Evolutionary conservation across 495 filamentous ascomycete species (phyloP), one percentile per base, ranked within the genome.

Genomic region (Sphaerosporella brunnea): DNA sequence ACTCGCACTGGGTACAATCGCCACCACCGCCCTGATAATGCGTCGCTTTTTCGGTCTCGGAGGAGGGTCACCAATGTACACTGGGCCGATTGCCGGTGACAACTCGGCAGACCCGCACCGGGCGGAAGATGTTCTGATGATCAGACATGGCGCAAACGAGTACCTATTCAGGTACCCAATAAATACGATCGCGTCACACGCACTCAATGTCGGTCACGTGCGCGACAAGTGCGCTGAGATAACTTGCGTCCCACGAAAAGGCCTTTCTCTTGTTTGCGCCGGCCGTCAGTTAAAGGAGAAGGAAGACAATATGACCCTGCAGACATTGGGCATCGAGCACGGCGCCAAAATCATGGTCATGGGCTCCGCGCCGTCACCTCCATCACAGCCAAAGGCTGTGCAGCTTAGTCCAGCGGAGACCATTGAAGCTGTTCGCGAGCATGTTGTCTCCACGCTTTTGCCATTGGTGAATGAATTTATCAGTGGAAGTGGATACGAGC

Each of bases 381-480:
- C 34, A 2, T 30, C 35, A 18, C 28, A 5, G 28, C 28, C 28
- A 5, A 5, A 5, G 21, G 42, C 19, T 18, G 30, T 39, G 16
- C 21, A 16, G 18, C 23, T 57, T 16, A 38, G 52, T n/a, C 64
- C 84, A 0, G 59, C 77, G 42, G 82, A 80, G 42, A 80, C 85
- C 65, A 66, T 94, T n/a, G 70, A 78, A 41, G 71, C 66, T 1
- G 76, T 95, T 49, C 64, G 73, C 7, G 59, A 67, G 16, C 74
- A 81, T 47, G 79, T 93, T 55, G 72, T 73, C 35, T 66, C 65
- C n/a, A 68, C 71, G 45, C 69, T 88, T 46, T 52, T 79, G 4
- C 84, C 85, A 1, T 63, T 75, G 8, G 83, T 78, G 52, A 64
- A 73, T 0, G 61, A 72, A 26, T 95, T 79, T 62, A 68, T 74